Evolutionary conservation across 148 eudicot species (phyloP), one percentile per base, ranked within the genome.

Genomic region (Agrostemma githago): DNA sequence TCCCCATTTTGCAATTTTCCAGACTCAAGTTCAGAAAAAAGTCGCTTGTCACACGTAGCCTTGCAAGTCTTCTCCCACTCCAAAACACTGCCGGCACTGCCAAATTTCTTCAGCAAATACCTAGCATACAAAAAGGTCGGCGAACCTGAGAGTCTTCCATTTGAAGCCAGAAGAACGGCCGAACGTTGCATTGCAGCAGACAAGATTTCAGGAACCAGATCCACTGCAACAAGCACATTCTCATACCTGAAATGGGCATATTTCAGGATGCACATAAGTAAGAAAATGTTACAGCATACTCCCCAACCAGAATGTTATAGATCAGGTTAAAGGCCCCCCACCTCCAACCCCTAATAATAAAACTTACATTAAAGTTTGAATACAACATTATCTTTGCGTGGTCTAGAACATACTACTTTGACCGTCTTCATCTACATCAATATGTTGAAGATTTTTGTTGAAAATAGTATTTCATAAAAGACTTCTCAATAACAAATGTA

Each of bases 1-100:
- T 95, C 98, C 46, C 97, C 97, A 78, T 92, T 90, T 68, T 78
- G 82, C 77, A 85, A 79, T 82, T 86, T 90, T 63, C 88, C 94
- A 70, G 97, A 86, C 68, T 96, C 96, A 74, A 96, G 85, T 85
- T 96, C 99, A 62, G 97, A 85, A 68, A 85, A 69, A 53, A 90
- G 87, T 75, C 96, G 81, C 73, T 85, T 86, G 81, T 96, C 99
- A 83, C 88, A 83, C 39, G 89, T 92, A 61, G 88, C 81, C 83
- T 84, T 92, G 76, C 85, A 88, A 61, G 41, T 88, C 81, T 96
- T 96, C 80, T 87, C 97, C 97, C 97, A 96, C 37, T 92, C 96
- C 76, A 77, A 72, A 8, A 96, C 92, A 84, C 94, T 90, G 66
- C 75, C 77, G 72, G 88, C 85, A 71, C 66, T 77, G 58, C 79